Evolutionary conservation across 495 filamentous ascomycete genomes (phyloP).

Genomic region (Penicillium alfredii): DNA sequence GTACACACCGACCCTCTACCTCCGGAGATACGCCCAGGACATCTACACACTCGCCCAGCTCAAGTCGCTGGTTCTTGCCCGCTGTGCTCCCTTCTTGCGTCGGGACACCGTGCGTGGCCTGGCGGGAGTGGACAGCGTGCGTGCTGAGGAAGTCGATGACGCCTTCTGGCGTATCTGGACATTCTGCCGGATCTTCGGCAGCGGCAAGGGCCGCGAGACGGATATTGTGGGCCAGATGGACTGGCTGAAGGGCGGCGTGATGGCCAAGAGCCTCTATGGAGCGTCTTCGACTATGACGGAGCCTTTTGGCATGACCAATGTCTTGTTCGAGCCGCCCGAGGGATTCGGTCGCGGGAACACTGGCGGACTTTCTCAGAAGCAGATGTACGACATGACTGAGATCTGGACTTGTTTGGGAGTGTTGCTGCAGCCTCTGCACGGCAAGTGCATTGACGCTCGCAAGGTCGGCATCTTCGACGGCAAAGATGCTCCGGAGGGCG

Average conservation of each 20-base stretch:
- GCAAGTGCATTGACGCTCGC: constrained; percentile 49
- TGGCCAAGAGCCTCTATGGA: constrained; percentile 36
- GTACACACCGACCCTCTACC: constrained; percentile 52
- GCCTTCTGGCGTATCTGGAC: constrained; percentile 67
- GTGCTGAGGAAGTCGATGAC: constrained; percentile 53
- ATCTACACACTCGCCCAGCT: constrained; percentile 53
- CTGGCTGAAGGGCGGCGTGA: constrained; percentile 55
- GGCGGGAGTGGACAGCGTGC: constrained; percentile 41
- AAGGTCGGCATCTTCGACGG: constrained; percentile 52
- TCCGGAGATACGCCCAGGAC: constrained; percentile 51
- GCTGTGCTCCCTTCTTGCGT: constrained; percentile 54
- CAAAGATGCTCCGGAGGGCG: constrained; percentile 37
- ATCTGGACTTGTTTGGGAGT: constrained; percentile 60
- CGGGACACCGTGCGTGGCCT: constrained; percentile 53
- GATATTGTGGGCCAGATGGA: constrained; percentile 60
- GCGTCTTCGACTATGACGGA: constrained; percentile 35
- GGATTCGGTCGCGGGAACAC: constrained; percentile 56
- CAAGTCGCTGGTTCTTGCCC: constrained; percentile 54
- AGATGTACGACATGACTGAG: constrained; percentile 62
- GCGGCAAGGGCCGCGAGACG: constrained; percentile 52
- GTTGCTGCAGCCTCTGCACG: constrained; percentile 53
- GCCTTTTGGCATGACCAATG: constrained; percentile 46
- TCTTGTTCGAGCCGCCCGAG: constrained; percentile 51
- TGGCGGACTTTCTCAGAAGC: constrained; percentile 47
- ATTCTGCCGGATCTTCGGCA: constrained; percentile 63